Base-by-base conservation (phyloP, 345 rosid species). In the Kandelia obovata region DNA sequence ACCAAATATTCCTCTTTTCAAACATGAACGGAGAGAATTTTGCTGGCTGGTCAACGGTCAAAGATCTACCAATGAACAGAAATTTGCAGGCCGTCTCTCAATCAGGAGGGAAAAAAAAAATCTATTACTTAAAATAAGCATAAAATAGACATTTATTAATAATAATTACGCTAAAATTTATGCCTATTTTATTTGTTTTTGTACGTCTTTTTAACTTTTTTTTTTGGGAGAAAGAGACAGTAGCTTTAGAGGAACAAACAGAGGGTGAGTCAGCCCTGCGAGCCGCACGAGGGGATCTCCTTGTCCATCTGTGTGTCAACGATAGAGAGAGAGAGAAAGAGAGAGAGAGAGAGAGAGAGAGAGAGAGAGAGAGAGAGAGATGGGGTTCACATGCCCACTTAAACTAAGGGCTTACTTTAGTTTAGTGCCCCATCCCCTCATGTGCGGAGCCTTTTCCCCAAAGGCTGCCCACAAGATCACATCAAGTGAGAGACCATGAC, bases 221-320 rank as follows among this genome's bases (percentile, higher is more conserved):
- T 7, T 34, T 34, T 34, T 34, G 9, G 7, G 5, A 55, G 25
- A 25, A 5, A 0, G 30, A 7, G 59, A 8, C 25, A 27, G 0
- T 16, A 15, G 17, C 17, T 11, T 10, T 27, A 47, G 67, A 58
- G 69, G 71, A 73, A 69, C 71, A 72, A 23, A 56, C 46, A 65
- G 72, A 70, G 61, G 47, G 73, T 67, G 70, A 67, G 81, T 81
- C 82, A 76, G 87, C 79, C 7, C 82, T 76, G 82, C 65, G 84
- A 81, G 79, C 86, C 87, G 86, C 90, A 86, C 93, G 90, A 85
- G 87, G 89, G 89, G 86, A 75, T 81, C 87, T 49, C 68, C 69
- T 47, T 59, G 65, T 39, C 52, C 59, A 56, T 15, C 10, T 56
- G 59, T 56, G 59, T 10, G 30, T 56, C 17, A 13, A 11, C 15